Conservation (phyloP, 1,284 basidiomycete genomes). For the Phylloporus sp. region DNA sequence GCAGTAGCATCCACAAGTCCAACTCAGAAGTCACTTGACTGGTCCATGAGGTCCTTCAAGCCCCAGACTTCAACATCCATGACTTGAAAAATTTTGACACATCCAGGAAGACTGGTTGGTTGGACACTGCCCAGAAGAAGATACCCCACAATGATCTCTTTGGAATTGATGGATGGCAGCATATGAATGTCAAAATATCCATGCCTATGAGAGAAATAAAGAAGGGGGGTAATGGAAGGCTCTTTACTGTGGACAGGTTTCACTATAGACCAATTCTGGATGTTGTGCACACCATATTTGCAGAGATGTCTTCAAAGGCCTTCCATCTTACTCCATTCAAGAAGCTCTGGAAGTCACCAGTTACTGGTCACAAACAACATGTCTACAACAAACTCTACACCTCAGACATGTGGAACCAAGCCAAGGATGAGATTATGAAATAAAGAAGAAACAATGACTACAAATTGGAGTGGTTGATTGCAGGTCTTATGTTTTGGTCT, state of each 20-base stretch:
- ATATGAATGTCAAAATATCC: neutral
- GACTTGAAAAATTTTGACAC: neutral
- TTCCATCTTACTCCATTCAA: slow-evolving; percentile 1
- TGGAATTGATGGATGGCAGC: neutral
- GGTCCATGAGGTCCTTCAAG: slow-evolving; percentile 4
- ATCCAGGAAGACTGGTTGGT: neutral
- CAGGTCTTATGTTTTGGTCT: slow-evolving; percentile 33
- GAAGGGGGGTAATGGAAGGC: neutral
- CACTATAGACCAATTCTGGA: neutral
- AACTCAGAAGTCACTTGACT: slow-evolving; percentile 2
- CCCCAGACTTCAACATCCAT: neutral
- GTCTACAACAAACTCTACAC: slow-evolving; percentile 16
- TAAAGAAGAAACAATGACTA: neutral
- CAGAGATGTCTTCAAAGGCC: neutral
- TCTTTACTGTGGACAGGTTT: neutral
- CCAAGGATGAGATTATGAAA: slow-evolving; percentile 11
- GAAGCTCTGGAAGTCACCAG: neutral
- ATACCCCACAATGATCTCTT: neutral
- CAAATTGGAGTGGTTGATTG: neutral
- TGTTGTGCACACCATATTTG: neutral
- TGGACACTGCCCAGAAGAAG: neutral
- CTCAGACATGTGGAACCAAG: slow-evolving; percentile 10
- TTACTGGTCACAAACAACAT: neutral
- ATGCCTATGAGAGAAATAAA: neutral
- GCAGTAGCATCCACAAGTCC: neutral